Percentiles rank a stretch among this genome's conserved stretches.
phyloP scores from a whole-genome alignment of 371 early-diverging fungal genomes.

The Mucor piriformis region DNA sequence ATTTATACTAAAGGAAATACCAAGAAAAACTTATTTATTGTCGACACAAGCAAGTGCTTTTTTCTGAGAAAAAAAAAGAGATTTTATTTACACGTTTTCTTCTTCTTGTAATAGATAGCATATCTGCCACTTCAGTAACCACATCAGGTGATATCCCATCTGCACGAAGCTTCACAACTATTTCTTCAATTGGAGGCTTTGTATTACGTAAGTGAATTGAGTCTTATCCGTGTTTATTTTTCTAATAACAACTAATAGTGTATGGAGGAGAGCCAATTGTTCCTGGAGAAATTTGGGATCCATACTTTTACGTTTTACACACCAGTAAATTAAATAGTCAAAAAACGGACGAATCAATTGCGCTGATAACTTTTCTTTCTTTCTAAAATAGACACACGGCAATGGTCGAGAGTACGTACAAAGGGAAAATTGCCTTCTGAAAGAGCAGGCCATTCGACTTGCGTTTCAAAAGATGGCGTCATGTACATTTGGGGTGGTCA shows the following conservation, averaged over 20 bases:
- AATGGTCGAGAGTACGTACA: conserved; percentile 53
- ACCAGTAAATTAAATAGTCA: conserved; percentile 17
- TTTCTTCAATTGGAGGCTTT: conserved; percentile 20
- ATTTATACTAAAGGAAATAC: conserved; percentile 27
- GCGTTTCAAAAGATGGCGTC: conserved; percentile 53
- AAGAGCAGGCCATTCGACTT: conserved; percentile 65
- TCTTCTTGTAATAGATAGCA: conserved; percentile 14
- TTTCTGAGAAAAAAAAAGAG: too few relatives aligned
- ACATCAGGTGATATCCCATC: conserved; percentile 34
- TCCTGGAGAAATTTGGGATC: conserved; percentile 29
- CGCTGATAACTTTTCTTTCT: background rate
- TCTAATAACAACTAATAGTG: conserved; percentile 9
- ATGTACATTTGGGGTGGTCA: conserved; percentile 71
- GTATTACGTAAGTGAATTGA: conserved; percentile 25
- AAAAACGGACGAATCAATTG: background rate
- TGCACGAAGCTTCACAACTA: conserved; percentile 21
- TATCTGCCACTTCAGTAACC: conserved; percentile 19
- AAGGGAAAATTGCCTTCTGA: conserved; percentile 58
- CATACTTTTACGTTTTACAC: conserved; percentile 30
- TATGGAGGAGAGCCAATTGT: conserved; percentile 33
- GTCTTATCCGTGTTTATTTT: background rate
- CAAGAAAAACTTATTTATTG: conserved; percentile 50
- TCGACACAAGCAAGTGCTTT: conserved; percentile 50
- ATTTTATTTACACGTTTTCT: too few relatives aligned
- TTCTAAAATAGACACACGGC: conserved; percentile 30